A percentile compares a stretch with the other conserved stretches of the same genome.
Conservation (phyloP, 768 basidiomycete genomes). For the Lactarius evosmus region DNA sequence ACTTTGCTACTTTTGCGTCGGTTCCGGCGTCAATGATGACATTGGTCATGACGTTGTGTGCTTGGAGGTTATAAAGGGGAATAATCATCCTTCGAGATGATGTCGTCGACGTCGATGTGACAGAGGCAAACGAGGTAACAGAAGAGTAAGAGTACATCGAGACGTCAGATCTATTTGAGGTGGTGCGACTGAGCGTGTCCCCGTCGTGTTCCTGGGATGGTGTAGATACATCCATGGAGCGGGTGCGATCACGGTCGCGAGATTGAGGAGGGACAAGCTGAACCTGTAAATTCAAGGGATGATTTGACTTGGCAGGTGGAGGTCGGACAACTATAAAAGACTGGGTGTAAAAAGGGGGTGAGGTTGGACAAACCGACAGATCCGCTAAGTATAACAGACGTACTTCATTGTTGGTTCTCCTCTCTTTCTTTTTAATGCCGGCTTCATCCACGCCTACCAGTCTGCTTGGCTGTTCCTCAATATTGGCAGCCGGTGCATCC, state of each 20-base stretch:
- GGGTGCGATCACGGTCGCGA: constrained; percentile 39
- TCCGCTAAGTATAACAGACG: constrained; percentile 17
- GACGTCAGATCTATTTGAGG: constrained; percentile 53
- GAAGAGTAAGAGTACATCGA: constrained; percentile 49
- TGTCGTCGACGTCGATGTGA: constrained; percentile 39
- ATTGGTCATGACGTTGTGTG: constrained; percentile 85
- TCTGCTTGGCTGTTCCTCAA: constrained; percentile 1
- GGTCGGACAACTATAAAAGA: constrained; percentile 91
- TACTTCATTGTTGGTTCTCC: constrained; percentile 50
- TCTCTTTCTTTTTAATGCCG: constrained; percentile 45
- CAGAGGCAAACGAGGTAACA: constrained; percentile 39
- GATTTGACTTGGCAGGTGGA: constrained; percentile 79
- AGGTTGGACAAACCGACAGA: background rate
- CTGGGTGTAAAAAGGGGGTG: constrained; percentile 39
- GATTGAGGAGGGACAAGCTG: constrained; percentile 78
- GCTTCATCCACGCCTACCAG: constrained; percentile 31
- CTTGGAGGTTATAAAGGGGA: constrained; percentile 82
- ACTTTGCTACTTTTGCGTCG: constrained; percentile 69
- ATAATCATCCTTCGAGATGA: constrained; percentile 70
- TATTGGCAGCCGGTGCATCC: background rate
- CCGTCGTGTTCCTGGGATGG: constrained; percentile 32
- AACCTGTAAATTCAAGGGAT: constrained; percentile 87
- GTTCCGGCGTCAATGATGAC: constrained; percentile 77
- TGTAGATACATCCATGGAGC: constrained; percentile 44
- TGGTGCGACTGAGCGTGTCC: constrained; percentile 40